Evolutionary conservation across 306 rosid species (phyloP).

Genomic region (Cucurbita maxima): DNA sequence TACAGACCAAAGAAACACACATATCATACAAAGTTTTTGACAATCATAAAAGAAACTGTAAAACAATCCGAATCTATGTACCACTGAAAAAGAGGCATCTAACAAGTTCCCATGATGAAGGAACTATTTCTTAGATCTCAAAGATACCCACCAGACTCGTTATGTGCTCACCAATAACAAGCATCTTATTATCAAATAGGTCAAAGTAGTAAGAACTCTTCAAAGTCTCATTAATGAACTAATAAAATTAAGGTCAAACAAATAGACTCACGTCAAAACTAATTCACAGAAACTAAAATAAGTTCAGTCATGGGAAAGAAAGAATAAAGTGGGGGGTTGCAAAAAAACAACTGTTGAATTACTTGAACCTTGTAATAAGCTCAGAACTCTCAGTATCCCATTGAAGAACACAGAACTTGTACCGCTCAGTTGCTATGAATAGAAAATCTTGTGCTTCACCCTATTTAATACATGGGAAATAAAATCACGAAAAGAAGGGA

Average conservation of each 20-base stretch:
- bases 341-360: not conserved
- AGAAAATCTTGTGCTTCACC: slow-evolving; percentile 89
- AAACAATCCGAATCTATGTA: not conserved
- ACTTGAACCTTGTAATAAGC: slow-evolving; percentile 50
- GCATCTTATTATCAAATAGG: not conserved
- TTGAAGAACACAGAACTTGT: slow-evolving; percentile 94
- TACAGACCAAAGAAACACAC: not conserved
- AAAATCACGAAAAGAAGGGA: not conserved
- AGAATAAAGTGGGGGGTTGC: not conserved
- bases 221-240: not conserved
- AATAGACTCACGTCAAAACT: not conserved
- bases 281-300: not conserved
- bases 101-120: not conserved
- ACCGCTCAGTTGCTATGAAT: slow-evolving; percentile 91
- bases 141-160: not conserved
- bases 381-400: slow-evolving; percentile 87
- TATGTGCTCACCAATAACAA: not conserved
- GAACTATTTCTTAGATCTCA: not conserved
- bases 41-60: not conserved
- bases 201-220: not conserved
- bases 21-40: not conserved
- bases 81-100: not conserved
- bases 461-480: slow-evolving; percentile 20
- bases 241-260: not conserved
- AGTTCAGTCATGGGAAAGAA: not conserved